Conservation (phyloP, 768 basidiomycete species). For the Psilocybe tampanensis region DNA sequence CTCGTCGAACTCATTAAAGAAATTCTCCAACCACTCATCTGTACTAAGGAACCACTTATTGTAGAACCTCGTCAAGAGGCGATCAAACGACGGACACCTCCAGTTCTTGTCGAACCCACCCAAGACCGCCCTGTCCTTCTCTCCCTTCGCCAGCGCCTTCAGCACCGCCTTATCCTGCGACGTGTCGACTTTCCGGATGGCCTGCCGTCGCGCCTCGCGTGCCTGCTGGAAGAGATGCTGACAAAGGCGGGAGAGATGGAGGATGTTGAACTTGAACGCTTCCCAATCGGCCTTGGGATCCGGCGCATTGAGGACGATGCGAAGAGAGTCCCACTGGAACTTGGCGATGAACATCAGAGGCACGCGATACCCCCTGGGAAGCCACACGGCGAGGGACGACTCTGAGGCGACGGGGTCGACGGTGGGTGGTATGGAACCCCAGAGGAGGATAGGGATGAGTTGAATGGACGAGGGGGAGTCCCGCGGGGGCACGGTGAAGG, state of each 20-base stretch:
- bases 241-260: conserved; percentile 44
- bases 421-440: conserved; percentile 10
- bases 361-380: conserved; percentile 43
- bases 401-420: conserved; percentile 12
- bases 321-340: conserved; percentile 44
- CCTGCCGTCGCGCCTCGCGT: conserved; percentile 18
- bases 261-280: conserved; percentile 41
- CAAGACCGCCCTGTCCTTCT: conserved; percentile 5
- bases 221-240: conserved; percentile 36
- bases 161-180: background rate
- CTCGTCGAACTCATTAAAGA: conserved; percentile 43
- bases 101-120: conserved; percentile 36
- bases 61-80: conserved; percentile 43
- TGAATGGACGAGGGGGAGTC: conserved; percentile 13
- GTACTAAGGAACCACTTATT: conserved; percentile 43
- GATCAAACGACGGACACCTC: conserved; percentile 44
- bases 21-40: conserved; percentile 38
- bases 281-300: conserved; percentile 41
- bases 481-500: conserved; percentile 39
- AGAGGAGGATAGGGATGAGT: conserved; percentile 12
- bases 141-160: conserved; percentile 1
- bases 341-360: conserved; percentile 48
- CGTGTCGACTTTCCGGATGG: background rate
- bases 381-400: background rate
- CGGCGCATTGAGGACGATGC: conserved; percentile 39